A percentile compares a stretch with the other conserved stretches of the same genome.
These are phyloP conservation scores for Diplodia mutila DNA, from an alignment of 2,329 filamentous ascomycete genomes.

Conservation along the genomic window DNA sequence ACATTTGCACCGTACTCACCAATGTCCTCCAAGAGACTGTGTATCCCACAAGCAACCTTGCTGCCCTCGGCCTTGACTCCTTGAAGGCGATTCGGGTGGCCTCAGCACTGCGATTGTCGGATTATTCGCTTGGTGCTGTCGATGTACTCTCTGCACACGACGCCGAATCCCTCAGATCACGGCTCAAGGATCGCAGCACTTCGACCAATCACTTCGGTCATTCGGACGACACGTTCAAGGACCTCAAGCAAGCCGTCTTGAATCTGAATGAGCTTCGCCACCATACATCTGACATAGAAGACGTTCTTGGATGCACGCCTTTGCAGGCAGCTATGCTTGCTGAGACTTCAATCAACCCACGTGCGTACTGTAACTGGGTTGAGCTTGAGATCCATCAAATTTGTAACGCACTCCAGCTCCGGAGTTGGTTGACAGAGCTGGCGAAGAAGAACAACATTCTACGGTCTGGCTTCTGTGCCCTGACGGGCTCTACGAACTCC, in stretches of 20 bases:
- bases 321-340: conserved; percentile 80
- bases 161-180: conserved; percentile 10
- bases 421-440: conserved; percentile 35
- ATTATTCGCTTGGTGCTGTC: conserved; percentile 60
- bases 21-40: conserved; percentile 48
- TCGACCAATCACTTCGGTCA: not conserved
- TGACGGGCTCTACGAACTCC: conserved; percentile 44
- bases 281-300: conserved; percentile 34
- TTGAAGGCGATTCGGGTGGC: conserved; percentile 65
- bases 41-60: conserved; percentile 50
- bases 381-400: conserved; percentile 56
- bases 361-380: conserved; percentile 78
- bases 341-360: conserved; percentile 65
- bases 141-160: conserved; percentile 64
- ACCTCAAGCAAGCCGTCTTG: conserved; percentile 21
- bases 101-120: conserved; percentile 62
- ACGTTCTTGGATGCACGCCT: conserved; percentile 66
- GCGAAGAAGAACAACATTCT: conserved; percentile 64
- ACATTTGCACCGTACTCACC: conserved; percentile 49
- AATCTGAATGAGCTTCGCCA: conserved; percentile 28
- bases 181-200: not conserved
- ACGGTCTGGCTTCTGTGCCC: conserved; percentile 71
- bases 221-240: not conserved
- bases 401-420: conserved; percentile 45
- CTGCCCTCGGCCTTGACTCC: conserved; percentile 67